phyloP scores from a whole-genome alignment of 495 filamentous ascomycete species.

The Penicillium ucsense region DNA sequence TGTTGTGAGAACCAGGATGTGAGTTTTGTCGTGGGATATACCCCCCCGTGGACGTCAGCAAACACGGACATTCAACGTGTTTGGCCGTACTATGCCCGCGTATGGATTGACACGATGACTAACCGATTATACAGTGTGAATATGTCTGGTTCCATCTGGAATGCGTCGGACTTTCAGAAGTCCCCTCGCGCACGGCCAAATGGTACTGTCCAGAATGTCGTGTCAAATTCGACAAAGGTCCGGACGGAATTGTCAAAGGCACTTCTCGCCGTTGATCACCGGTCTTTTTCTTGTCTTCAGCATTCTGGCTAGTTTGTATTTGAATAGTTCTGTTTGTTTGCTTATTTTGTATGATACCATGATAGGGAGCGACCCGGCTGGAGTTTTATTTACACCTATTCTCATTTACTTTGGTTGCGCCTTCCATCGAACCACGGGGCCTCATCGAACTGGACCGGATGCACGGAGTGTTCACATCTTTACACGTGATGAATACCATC shows the following conservation, averaged over 20 bases:
- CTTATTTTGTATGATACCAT: constrained; percentile 23
- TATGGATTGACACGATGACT: constrained; percentile 7
- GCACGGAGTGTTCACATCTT: too few species aligned
- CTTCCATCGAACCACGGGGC: too few species aligned
- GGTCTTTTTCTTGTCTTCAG: too few species aligned
- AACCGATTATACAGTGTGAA: constrained; percentile 42
- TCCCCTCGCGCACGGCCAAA: constrained; percentile 68
- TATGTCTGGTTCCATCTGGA: constrained; percentile 91
- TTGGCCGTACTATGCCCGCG: too few species aligned
- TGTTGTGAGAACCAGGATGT: constrained; percentile 86
- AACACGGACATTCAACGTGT: too few species aligned
- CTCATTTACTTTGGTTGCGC: not conserved
- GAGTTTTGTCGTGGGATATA: constrained; percentile 28
- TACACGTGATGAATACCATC: too few species aligned
- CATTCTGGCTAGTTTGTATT: too few species aligned
- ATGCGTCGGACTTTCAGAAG: constrained; percentile 70
- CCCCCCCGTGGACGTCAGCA: too few species aligned
- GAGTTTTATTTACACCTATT: not conserved
- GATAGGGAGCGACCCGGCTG: constrained; percentile 5
- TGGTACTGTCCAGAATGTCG: constrained; percentile 94
- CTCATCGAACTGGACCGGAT: too few species aligned
- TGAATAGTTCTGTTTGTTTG: not conserved
- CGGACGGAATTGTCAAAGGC: constrained; percentile 31
- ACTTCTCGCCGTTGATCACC: constrained; percentile 21
- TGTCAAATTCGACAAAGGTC: constrained; percentile 48